Percentiles rank a stretch among this genome's conserved stretches.
Conservation (phyloP, 768 basidiomycete species). For the Xerocomus potaroensis region DNA sequence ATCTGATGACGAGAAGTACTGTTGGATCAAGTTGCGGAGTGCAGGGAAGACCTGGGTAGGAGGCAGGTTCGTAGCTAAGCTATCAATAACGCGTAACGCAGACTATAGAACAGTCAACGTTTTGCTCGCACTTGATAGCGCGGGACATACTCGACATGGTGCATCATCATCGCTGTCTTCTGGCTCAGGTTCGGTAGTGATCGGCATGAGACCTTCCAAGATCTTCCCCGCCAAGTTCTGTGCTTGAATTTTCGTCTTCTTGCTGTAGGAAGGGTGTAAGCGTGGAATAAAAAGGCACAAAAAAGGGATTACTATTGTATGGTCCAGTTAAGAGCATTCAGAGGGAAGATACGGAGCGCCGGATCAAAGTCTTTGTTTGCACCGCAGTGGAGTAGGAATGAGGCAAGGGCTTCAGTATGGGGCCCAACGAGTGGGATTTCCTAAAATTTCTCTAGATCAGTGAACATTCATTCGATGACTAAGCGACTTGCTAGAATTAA, state of each 20-base stretch:
- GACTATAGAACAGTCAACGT: conserved; percentile 45
- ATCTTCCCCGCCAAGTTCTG: conserved; percentile 81
- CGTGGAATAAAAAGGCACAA: neutral
- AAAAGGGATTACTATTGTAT: conserved; percentile 75
- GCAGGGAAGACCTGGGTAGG: conserved; percentile 95
- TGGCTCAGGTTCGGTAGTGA: conserved; percentile 90
- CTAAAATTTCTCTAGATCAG: conserved; percentile 35
- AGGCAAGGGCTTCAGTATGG: conserved; percentile 80
- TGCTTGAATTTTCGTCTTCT: conserved; percentile 92
- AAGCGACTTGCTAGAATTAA: conserved; percentile 70
- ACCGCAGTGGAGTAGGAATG: conserved; percentile 84
- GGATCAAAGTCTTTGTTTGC: conserved; percentile 69
- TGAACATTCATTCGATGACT: neutral
- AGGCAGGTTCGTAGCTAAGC: conserved; percentile 86
- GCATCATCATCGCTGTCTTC: conserved; percentile 93
- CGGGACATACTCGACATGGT: conserved; percentile 71
- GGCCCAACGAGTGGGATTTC: conserved; percentile 92
- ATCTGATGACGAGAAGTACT: conserved; percentile 81
- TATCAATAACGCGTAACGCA: conserved; percentile 91
- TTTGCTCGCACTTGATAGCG: neutral
- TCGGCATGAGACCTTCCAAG: conserved; percentile 88
- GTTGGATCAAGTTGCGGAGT: conserved; percentile 74
- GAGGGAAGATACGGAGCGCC: conserved; percentile 82
- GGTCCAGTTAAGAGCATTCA: conserved; percentile 95
- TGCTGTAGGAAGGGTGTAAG: conserved; percentile 45